phyloP scores from a whole-genome alignment of 2,329 filamentous ascomycete species.

The Colletotrichum plurivorum region DNA sequence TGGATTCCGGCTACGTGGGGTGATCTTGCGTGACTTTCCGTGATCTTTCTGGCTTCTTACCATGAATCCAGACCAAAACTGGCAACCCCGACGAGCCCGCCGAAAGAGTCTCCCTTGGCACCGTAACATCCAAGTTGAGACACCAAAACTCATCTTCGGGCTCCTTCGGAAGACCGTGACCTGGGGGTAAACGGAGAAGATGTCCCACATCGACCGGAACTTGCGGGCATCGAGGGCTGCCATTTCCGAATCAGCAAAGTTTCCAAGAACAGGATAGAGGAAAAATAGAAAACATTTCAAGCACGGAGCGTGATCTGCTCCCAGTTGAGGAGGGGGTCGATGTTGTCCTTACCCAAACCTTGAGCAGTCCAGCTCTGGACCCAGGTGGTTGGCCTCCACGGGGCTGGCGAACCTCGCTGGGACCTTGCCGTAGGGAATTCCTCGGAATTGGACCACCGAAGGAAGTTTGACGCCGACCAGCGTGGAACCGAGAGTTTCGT shows the following conservation, averaged over 20 bases:
- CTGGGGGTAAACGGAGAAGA: conserved; percentile 57
- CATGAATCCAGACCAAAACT: conserved; percentile 62
- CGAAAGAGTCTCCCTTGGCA: conserved; percentile 40
- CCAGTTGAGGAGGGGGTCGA: too few species aligned
- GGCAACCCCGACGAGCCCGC: conserved; percentile 44
- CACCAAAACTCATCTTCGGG: conserved; percentile 59
- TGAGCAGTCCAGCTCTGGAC: conserved; percentile 18
- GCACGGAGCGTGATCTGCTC: too few species aligned
- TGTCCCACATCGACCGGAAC: conserved; percentile 56
- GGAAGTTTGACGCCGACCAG: conserved; percentile 9
- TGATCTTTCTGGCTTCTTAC: conserved; percentile 40
- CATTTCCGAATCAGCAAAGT: conserved; percentile 24
- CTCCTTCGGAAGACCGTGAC: conserved; percentile 43
- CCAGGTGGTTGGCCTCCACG: not conserved
- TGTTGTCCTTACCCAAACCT: conserved; percentile 18
- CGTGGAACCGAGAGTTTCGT: conserved; percentile 15
- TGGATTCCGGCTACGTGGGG: too few species aligned
- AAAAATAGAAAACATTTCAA: not conserved
- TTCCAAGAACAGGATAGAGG: not conserved
- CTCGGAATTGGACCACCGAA: conserved; percentile 21
- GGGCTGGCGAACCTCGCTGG: conserved; percentile 23
- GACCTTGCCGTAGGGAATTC: conserved; percentile 32
- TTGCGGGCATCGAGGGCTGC: conserved; percentile 59
- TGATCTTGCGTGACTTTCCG: too few species aligned
- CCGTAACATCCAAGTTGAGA: conserved; percentile 57